These are phyloP conservation scores for Acephala macrosclerotiorum DNA, from an alignment of 2,329 filamentous ascomycete genomes.

Conservation along the genomic window DNA sequence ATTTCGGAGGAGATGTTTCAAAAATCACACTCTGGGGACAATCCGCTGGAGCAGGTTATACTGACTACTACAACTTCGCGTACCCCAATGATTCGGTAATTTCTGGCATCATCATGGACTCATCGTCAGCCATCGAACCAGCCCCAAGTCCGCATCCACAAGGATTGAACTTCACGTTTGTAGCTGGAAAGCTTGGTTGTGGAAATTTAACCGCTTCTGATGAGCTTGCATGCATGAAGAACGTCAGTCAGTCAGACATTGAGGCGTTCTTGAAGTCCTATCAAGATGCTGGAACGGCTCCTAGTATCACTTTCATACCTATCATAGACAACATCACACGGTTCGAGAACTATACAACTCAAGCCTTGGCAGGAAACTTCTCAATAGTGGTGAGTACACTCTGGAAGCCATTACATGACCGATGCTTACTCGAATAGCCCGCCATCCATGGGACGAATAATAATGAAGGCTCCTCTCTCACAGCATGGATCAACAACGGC, in stretches of 20 bases:
- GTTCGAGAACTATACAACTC: constrained; percentile 31
- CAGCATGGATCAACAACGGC: constrained; percentile 28
- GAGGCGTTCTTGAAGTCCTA: constrained; percentile 29
- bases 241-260: constrained; percentile 29
- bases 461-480: constrained; percentile 39
- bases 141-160: constrained; percentile 19
- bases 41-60: constrained; percentile 38
- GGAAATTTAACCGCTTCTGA: constrained; percentile 29
- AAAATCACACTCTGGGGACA: constrained; percentile 43
- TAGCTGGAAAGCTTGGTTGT: constrained; percentile 39
- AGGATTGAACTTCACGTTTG: constrained; percentile 37
- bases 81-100: constrained; percentile 39
- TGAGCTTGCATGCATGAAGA: constrained; percentile 40
- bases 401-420: too few relatives aligned
- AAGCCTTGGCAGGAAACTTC: constrained; percentile 31
- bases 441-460: constrained; percentile 40
- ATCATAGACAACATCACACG: constrained; percentile 30
- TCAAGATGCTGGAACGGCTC: constrained; percentile 23
- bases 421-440: constrained; percentile 27
- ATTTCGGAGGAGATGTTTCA: constrained; percentile 63
- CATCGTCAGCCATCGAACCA: constrained; percentile 17
- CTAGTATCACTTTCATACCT: constrained; percentile 30
- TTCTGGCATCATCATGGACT: constrained; percentile 33
- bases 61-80: constrained; percentile 39
- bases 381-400: constrained; percentile 31